phyloP scores from a whole-genome alignment of 164 flowering plant species.

The Kingdonia uniflora region DNA sequence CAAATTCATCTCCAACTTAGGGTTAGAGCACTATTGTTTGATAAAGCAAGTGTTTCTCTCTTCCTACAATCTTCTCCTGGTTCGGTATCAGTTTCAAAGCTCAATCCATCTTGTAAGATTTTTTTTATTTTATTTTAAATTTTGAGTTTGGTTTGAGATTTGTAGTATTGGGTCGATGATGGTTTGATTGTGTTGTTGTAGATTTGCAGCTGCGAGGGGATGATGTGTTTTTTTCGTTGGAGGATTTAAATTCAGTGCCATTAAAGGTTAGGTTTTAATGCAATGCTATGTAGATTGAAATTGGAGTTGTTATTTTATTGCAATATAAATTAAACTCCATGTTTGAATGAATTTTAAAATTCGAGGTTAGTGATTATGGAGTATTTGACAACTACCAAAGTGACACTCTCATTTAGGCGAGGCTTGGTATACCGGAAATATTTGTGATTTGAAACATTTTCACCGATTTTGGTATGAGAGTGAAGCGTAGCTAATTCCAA shows the following conservation, averaged over 20 bases:
- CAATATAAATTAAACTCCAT: too few relatives aligned
- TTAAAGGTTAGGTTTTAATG: too few relatives aligned
- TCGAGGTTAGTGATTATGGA: too few relatives aligned
- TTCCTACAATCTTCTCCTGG: conserved; percentile 32
- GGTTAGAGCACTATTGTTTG: conserved; percentile 83
- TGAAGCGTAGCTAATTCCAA: too few relatives aligned
- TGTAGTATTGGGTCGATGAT: neutral
- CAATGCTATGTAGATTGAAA: too few relatives aligned
- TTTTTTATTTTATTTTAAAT: neutral
- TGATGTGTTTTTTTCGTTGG: conserved; percentile 82
- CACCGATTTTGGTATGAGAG: too few relatives aligned
- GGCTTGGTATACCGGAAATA: too few relatives aligned
- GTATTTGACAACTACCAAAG: too few relatives aligned
- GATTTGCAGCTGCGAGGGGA: conserved; percentile 94
- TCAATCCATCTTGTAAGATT: conserved; percentile 58
- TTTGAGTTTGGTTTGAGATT: conserved; percentile 1
- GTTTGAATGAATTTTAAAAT: too few relatives aligned
- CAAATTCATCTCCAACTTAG: conserved; percentile 79
- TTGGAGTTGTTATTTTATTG: too few relatives aligned
- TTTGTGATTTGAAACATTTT: too few relatives aligned
- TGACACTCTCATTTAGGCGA: too few relatives aligned
- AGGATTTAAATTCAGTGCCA: conserved; percentile 26
- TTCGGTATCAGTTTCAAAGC: conserved; percentile 31
- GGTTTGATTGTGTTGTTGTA: conserved; percentile 12
- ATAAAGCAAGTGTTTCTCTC: conserved; percentile 74